phyloP scores from a whole-genome alignment of 2,329 filamentous ascomycete species.

The Colletotrichum sp. region DNA sequence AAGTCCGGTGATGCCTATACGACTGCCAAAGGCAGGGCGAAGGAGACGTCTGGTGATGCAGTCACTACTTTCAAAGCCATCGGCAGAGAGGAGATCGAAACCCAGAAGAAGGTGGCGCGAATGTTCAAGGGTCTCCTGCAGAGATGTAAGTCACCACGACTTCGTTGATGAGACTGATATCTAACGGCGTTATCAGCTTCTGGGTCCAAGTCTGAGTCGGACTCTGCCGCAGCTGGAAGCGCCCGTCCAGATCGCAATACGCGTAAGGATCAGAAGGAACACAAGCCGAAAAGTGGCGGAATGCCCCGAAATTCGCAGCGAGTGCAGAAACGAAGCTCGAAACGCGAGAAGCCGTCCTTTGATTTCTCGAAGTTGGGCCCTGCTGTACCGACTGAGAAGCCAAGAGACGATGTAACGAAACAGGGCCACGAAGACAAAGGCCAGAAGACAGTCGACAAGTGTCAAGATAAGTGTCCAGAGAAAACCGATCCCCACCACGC shows the following conservation, averaged over 20 bases:
- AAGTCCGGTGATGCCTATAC: background rate
- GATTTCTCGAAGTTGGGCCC: background rate
- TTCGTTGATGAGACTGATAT: background rate
- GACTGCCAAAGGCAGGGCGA: background rate
- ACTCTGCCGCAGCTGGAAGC: background rate
- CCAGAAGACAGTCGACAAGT: constrained; percentile 21
- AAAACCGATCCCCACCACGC: background rate
- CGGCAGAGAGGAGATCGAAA: background rate
- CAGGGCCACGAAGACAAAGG: constrained; percentile 28
- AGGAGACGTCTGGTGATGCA: background rate
- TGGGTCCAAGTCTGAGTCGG: background rate
- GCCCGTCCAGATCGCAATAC: background rate
- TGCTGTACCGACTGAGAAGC: constrained; percentile 27
- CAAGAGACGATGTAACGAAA: background rate
- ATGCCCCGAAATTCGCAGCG: background rate
- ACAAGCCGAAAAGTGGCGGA: background rate
- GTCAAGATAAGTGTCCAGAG: background rate
- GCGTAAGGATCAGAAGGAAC: background rate
- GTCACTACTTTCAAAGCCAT: background rate
- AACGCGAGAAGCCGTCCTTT: background rate
- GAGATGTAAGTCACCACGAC: background rate
- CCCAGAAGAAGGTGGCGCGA: background rate
- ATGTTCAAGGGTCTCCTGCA: background rate
- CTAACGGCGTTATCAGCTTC: background rate
- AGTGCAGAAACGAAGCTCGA: background rate